Conservation (phyloP, 1,284 basidiomycete genomes). For the Cryptococcus maquisensis region DNA sequence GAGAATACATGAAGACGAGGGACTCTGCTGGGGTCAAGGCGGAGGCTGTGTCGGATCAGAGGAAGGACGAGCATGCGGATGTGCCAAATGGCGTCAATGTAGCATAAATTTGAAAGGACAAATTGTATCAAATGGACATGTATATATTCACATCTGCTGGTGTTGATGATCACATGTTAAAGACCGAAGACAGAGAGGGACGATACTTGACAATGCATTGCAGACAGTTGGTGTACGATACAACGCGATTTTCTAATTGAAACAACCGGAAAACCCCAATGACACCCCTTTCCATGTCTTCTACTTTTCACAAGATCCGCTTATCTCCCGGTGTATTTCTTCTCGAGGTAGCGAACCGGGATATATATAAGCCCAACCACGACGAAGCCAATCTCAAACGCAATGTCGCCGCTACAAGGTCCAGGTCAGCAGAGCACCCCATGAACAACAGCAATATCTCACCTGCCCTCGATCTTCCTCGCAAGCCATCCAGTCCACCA, state of each 20-base stretch:
- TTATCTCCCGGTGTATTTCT: slow-evolving; percentile 39
- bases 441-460: slow-evolving; percentile 15
- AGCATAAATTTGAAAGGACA: too few species aligned
- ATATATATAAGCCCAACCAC: slow-evolving; percentile 34
- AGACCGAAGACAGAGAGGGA: too few species aligned
- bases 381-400: slow-evolving; percentile 32
- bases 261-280: background rate
- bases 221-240: slow-evolving; percentile 5
- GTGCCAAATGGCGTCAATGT: too few species aligned
- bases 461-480: slow-evolving; percentile 38
- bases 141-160: too few species aligned
- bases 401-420: slow-evolving; percentile 34
- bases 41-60: background rate
- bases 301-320: background rate
- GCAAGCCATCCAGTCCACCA: slow-evolving; percentile 51
- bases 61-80: background rate
- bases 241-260: background rate
- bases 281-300: background rate
- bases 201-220: background rate
- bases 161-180: too few species aligned
- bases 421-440: background rate
- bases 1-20: slow-evolving; percentile 11
- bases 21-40: background rate
- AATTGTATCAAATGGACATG: too few species aligned
- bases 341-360: slow-evolving; percentile 39